phyloP scores from a whole-genome alignment of 495 filamentous ascomycete genomes.

The Xylaria intraflava region DNA sequence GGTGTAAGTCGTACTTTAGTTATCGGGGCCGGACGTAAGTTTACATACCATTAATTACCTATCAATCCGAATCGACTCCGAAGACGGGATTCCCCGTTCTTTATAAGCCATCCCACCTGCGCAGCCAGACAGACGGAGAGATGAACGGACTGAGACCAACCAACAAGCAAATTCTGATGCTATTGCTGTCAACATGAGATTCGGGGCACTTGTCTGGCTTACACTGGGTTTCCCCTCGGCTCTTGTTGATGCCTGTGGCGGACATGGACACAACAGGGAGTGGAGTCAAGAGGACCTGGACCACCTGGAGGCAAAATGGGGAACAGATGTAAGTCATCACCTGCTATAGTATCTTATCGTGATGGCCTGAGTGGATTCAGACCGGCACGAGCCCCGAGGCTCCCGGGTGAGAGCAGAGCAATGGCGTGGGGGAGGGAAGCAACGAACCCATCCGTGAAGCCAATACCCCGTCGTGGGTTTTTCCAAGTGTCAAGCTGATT shows the following conservation, averaged over 20 bases:
- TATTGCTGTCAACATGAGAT: slow-evolving; percentile 15
- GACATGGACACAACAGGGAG: slow-evolving; percentile 24
- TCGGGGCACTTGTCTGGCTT: slow-evolving; percentile 9
- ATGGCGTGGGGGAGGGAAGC: not conserved
- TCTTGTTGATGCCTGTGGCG: slow-evolving; percentile 19
- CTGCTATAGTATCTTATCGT: not conserved
- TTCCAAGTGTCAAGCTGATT: not conserved
- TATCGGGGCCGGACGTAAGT: too few species aligned
- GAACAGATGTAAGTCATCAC: slow-evolving; percentile 39
- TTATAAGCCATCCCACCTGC: not conserved
- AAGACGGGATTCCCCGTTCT: slow-evolving; percentile 1
- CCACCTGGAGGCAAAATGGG: slow-evolving; percentile 51
- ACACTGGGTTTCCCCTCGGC: slow-evolving; percentile 16
- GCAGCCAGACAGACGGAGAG: not conserved
- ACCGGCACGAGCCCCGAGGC: not conserved
- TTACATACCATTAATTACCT: too few species aligned
- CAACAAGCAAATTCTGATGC: too few species aligned
- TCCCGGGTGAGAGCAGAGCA: not conserved
- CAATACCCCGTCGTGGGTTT: not conserved
- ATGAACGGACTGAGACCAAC: not conserved
- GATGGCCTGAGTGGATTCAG: not conserved
- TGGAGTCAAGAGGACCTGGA: slow-evolving; percentile 35
- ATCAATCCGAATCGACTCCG: not conserved
- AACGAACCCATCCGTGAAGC: not conserved
- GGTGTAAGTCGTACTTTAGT: too few species aligned